phyloP scores from a whole-genome alignment of 2,329 filamentous ascomycete species.

The Diplodia corticola region DNA sequence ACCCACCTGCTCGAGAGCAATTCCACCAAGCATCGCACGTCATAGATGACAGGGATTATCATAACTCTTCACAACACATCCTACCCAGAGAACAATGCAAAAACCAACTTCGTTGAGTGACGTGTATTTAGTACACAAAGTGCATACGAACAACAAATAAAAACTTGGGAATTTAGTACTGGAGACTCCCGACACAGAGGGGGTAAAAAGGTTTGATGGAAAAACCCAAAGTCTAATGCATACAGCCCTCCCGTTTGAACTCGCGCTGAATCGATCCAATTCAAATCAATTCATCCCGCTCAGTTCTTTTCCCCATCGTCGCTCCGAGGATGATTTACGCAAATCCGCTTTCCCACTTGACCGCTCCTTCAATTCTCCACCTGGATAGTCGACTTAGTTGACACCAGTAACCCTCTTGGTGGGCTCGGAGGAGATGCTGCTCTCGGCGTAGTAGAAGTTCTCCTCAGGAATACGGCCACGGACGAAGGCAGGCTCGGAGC shows the following conservation, averaged over 20 bases:
- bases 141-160: neutral
- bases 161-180: constrained; percentile 21
- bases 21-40: neutral
- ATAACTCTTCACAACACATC: neutral
- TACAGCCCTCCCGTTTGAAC: constrained; percentile 13
- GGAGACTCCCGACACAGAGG: constrained; percentile 3
- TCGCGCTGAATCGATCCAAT: constrained; percentile 1
- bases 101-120: neutral
- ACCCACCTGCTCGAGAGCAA: too few species aligned
- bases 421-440: constrained; percentile 7
- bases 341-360: neutral
- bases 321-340: neutral
- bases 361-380: constrained; percentile 1
- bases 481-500: constrained; percentile 84
- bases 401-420: constrained; percentile 8
- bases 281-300: constrained; percentile 2
- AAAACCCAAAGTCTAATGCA: constrained; percentile 23
- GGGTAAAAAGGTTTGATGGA: constrained; percentile 7
- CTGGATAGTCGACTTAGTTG: constrained; percentile 7
- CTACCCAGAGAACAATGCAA: neutral
- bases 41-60: neutral
- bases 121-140: neutral
- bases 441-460: constrained; percentile 72
- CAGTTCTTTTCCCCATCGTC: neutral
- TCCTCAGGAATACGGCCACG: constrained; percentile 86